phyloP scores from a whole-genome alignment of 257 asterid species.

The Solanum arcanum region DNA sequence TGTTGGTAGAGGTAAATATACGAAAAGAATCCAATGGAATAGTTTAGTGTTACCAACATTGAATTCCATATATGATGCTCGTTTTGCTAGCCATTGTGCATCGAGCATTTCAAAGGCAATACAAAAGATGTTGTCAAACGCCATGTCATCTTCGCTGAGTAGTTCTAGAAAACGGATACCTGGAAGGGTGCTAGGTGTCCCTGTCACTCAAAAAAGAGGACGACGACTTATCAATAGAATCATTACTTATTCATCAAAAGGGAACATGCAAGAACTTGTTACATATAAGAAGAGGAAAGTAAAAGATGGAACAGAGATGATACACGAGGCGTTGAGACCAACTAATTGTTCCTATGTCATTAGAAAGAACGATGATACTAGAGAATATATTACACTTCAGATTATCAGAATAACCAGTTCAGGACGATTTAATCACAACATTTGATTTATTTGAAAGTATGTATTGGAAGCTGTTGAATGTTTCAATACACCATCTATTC shows the following conservation, averaged over 20 bases:
- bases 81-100: conserved; percentile 84
- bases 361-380: background rate
- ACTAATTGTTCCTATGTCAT: background rate
- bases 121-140: conserved; percentile 82
- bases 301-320: background rate
- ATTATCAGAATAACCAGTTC: background rate
- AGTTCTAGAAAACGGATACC: conserved; percentile 65
- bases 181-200: conserved; percentile 46
- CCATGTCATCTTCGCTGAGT: conserved; percentile 69
- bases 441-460: background rate
- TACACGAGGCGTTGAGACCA: background rate
- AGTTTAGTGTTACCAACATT: conserved; percentile 36
- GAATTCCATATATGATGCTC: conserved; percentile 93
- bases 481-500: background rate
- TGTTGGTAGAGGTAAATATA: background rate
- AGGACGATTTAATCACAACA: background rate
- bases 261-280: background rate
- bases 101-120: conserved; percentile 85
- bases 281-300: background rate
- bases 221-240: background rate
- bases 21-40: background rate
- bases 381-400: background rate
- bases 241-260: background rate
- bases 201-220: conserved; percentile 26
- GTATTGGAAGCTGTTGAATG: background rate